Evolutionary conservation across 164 flowering plant species (phyloP).

Genomic region (Kingdonia uniflora): DNA sequence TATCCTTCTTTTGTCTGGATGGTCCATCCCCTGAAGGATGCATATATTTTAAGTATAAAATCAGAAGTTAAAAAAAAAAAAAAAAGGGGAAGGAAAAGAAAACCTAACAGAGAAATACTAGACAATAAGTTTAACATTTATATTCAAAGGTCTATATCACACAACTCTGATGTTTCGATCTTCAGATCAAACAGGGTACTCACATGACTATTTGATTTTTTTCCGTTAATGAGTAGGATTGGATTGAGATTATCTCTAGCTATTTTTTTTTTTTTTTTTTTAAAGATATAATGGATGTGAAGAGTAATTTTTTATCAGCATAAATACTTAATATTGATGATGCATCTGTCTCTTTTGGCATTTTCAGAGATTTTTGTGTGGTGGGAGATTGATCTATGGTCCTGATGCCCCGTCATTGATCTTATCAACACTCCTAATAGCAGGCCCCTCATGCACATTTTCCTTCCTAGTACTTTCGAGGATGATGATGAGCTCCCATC

Average conservation of each 20-base stretch:
- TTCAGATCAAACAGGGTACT: background rate
- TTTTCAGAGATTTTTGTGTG: conserved; percentile 66
- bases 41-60: no score
- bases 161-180: background rate
- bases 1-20: no score
- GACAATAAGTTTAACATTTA: no score
- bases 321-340: background rate
- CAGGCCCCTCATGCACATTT: conserved; percentile 55
- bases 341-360: conserved; percentile 1
- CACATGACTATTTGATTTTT: background rate
- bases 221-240: background rate
- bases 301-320: background rate
- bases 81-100: no score
- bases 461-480: conserved; percentile 33
- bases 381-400: conserved; percentile 85
- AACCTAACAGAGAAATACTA: no score
- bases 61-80: no score
- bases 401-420: conserved; percentile 69
- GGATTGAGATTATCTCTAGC: no score
- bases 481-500: conserved; percentile 17
- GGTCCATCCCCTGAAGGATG: no score
- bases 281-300: no score
- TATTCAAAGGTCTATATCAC: no score
- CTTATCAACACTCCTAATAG: conserved; percentile 49
- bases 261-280: background rate